Base-by-base conservation (phyloP, 2,329 filamentous ascomycete genomes). In the Fusarium illudens region DNA sequence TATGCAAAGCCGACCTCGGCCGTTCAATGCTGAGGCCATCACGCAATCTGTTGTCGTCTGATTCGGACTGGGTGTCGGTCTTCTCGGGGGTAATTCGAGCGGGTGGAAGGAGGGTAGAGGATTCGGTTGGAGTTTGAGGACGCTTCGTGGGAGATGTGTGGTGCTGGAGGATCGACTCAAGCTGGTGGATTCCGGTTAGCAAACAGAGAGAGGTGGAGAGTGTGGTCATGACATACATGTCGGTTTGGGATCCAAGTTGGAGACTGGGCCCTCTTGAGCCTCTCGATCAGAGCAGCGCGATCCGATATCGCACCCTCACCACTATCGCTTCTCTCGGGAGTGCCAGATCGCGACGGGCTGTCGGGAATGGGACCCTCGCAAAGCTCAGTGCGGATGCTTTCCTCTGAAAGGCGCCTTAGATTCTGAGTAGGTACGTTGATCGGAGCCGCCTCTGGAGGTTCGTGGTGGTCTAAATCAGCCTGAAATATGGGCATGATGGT, bases 201-300 rank as follows among this genome's bases (percentile, higher is more conserved):
- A 65, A 48, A 20, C 6, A 27, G 19, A 13, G 25, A 13, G 8
- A 32, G 4, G 12, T 19, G 57, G 30, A 58, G 42, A 27, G 15
- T 49, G n/a, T 33, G 25, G n/a, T 36, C 33, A n/a, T 32, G 58
- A 79, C 82, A 56, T 80, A 88, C 90, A 83, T 87, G 85, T 73
- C 85, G 85, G 75, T 84, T 88, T 27, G 89, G 86, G 36, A 90
- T 83, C 92, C 92, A 96, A 5, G 88, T 87, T 34, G 92, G 90
- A 73, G 88, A 91, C 79, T 94, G 89, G 30, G 89, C 89, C 77
- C 87, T 88, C 81, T 97, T 97, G 70, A 97, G 85, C 68, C 90
- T 87, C 78, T 94, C 88, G 60, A 98, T 97, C 72, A 97, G 82
- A 78, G 94, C 91, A 60, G 89, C 88, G 67, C 94, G 87, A 76